Percentiles rank a stretch among this genome's conserved stretches.
Evolutionary conservation across 768 basidiomycete genomes (phyloP).

Genomic region (Podaxis carcinomalis): DNA sequence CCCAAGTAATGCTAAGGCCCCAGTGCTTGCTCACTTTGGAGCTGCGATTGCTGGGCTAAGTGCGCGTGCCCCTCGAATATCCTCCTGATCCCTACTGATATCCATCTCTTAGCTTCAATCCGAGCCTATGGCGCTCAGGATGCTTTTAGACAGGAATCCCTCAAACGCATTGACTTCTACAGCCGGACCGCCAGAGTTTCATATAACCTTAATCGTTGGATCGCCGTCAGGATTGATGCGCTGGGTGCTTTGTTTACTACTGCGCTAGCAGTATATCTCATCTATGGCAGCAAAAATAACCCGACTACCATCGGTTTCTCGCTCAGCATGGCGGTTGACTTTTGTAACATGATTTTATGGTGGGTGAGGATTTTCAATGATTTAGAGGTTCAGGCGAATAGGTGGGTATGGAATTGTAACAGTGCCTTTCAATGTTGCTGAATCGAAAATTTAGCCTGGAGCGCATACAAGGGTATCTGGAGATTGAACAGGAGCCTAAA

Average conservation of each 20-base stretch:
- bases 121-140: constrained; percentile 64
- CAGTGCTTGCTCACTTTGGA: constrained; percentile 42
- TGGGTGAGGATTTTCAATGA: constrained; percentile 40
- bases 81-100: background rate
- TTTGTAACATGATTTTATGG: constrained; percentile 54
- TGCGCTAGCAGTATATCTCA: constrained; percentile 51
- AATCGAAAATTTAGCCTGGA: constrained; percentile 14
- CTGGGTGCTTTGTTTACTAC: constrained; percentile 55
- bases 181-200: constrained; percentile 40
- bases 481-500: constrained; percentile 16
- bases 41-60: constrained; percentile 51
- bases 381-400: constrained; percentile 43
- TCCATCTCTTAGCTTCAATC: constrained; percentile 41
- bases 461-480: constrained; percentile 13
- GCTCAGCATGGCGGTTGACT: constrained; percentile 55
- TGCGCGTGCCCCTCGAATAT: constrained; percentile 19
- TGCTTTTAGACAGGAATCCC: constrained; percentile 41
- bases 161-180: constrained; percentile 52
- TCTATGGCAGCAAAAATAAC: constrained; percentile 29
- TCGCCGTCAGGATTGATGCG: constrained; percentile 50
- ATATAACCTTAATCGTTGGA: constrained; percentile 50
- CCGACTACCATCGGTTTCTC: constrained; percentile 49
- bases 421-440: background rate
- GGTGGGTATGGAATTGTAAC: constrained; percentile 20
- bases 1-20: constrained; percentile 23